Evolutionary conservation across 1,139 yeast genomes (phyloP), one percentile per base, ranked within the genome.

Genomic region (Wickerhamomyces sp.): DNA sequence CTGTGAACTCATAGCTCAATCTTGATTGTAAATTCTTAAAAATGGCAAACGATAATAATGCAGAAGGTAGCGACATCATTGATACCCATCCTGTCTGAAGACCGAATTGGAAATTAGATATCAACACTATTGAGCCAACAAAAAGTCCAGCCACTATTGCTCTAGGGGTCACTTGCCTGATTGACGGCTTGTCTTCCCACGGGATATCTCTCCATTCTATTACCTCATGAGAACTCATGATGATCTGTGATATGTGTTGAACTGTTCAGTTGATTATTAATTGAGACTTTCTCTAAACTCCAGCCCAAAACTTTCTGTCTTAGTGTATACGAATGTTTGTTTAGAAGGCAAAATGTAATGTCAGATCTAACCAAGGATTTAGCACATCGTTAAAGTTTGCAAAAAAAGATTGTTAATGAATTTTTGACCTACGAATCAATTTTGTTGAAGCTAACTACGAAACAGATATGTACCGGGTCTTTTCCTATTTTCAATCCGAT

Each of bases 21-120:
- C 75, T 54, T 39, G 65, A 50, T 44, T 78, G 72, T 4, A 78
- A 55, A 0, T 69, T 57, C 55, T 80, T 84, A 68, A 91, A 93
- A 27, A 85, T 69, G 0, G 96, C 87, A 65, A 81, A 91, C 1
- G 95, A 97, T 26, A 93, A 66, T 43, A 93, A 66, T 0, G 98
- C 96, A 7, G 96, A 85, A 0, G 99, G 98, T 46, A 93, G 70
- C n/a, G 96, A 86, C 99, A 93, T 93, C 99, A 93, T 93, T 9
- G 96, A 89, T 2, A 93, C 97, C 99, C 99, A 93, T 2, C 99
- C 99, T 0, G 97, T 91, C 61, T 93, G 99, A 30, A 93, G 71
- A 1, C 99, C 99, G 64, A 93, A 93, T 61, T 91, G 98, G 68
- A 93, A 93, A 63, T 93, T 93, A 4, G 96, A 88, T 26, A 90